Percentiles rank a stretch among this genome's conserved stretches.
These are phyloP conservation scores for Naganishia onofrii DNA, from an alignment of 768 basidiomycete species.

Conservation along the genomic window DNA sequence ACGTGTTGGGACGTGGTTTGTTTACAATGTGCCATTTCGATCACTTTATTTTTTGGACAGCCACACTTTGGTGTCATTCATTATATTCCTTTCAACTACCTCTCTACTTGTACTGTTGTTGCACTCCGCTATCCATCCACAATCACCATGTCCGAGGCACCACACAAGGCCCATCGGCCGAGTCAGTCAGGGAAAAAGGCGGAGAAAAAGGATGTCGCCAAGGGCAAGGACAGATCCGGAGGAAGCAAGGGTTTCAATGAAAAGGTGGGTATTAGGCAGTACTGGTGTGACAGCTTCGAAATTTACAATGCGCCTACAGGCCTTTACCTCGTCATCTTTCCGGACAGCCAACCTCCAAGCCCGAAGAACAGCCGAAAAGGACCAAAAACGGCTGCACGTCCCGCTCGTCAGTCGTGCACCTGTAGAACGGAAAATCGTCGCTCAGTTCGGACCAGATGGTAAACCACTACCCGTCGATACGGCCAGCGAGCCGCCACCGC, in stretches of 20 bases:
- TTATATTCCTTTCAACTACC: not conserved
- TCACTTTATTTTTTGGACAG: constrained; percentile 1
- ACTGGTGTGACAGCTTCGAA: constrained; percentile 4
- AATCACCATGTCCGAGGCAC: constrained; percentile 55
- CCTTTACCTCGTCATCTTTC: constrained; percentile 89
- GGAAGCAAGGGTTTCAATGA: constrained; percentile 75
- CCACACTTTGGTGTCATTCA: not conserved
- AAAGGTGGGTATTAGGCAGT: constrained; percentile 63
- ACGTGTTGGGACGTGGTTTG: not conserved
- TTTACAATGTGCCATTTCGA: not conserved
- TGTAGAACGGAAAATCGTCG: constrained; percentile 52
- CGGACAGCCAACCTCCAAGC: constrained; percentile 84
- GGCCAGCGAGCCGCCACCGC: constrained; percentile 53
- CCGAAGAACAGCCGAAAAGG: constrained; percentile 82
- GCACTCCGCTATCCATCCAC: not conserved
- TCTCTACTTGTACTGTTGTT: not conserved
- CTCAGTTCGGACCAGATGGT: constrained; percentile 51
- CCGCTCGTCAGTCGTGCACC: constrained; percentile 94
- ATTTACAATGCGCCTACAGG: constrained; percentile 55
- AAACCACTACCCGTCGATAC: constrained; percentile 56
- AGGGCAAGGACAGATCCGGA: constrained; percentile 67
- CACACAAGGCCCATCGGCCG: constrained; percentile 78
- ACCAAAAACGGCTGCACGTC: constrained; percentile 92
- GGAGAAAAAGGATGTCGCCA: constrained; percentile 66
- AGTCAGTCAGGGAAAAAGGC: constrained; percentile 69